These are phyloP conservation scores for Fraxinus dipetala DNA, from an alignment of 305 asterid species.

Conservation along the genomic window DNA sequence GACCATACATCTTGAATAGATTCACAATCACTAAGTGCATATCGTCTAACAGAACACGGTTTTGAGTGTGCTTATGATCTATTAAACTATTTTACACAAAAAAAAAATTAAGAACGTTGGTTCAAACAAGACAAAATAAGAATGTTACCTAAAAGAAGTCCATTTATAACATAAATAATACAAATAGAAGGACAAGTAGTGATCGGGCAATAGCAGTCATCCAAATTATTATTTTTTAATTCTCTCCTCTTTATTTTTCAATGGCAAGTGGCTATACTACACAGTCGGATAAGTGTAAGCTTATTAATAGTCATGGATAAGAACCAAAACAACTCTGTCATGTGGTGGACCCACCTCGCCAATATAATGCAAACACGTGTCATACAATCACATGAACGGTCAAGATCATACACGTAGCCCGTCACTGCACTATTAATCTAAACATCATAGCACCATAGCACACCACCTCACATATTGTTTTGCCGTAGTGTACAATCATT, in stretches of 20 bases:
- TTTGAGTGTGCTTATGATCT: neutral
- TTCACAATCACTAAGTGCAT: neutral
- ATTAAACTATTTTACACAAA: neutral
- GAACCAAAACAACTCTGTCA: conserved; percentile 17
- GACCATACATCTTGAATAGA: neutral
- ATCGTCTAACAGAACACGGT: neutral
- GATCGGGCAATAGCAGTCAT: neutral
- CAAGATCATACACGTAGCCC: conserved; percentile 4
- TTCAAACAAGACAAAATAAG: neutral
- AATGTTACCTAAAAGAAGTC: neutral
- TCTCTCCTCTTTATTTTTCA: neutral
- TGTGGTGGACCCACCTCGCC: neutral
- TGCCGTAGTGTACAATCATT: neutral
- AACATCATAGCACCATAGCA: conserved; percentile 19
- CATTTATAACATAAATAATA: no score
- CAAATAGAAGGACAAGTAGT: neutral
- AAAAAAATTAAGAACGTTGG: neutral
- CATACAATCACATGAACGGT: neutral
- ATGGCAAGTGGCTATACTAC: conserved; percentile 20
- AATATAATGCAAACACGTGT: conserved; percentile 27
- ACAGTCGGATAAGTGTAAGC: conserved; percentile 35
- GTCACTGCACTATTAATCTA: neutral
- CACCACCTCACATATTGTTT: neutral
- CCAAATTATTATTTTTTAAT: neutral
- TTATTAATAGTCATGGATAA: conserved; percentile 38